A percentile compares a stretch with the other conserved stretches of the same genome.
phyloP scores from a whole-genome alignment of 345 rosid genomes.

The Eucalyptus tenuipes region DNA sequence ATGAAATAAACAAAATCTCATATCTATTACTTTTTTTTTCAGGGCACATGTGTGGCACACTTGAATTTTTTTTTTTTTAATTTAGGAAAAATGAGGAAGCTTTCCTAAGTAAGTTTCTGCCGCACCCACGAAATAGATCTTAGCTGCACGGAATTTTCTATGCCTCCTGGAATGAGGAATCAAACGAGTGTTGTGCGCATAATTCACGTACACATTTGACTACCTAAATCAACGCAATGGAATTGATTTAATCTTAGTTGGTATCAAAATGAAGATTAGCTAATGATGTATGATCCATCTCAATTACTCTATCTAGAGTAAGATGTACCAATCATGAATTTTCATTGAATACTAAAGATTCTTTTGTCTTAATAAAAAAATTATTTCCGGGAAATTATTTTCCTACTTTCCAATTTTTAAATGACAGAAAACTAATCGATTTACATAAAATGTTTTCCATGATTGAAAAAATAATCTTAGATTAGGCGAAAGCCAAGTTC shows the following conservation, averaged over 20 bases:
- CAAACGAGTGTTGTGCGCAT: not conserved
- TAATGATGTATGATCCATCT: not conserved
- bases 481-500: not conserved
- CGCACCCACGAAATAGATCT: not conserved
- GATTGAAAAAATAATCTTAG: not conserved
- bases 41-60: not conserved
- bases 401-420: not conserved
- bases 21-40: rapidly evolving
- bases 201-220: not conserved
- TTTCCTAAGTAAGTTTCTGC: not conserved
- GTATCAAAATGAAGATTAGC: not conserved
- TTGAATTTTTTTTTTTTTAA: not conserved
- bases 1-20: not conserved
- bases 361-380: not conserved
- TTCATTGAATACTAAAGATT: not conserved
- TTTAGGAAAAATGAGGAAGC: not conserved
- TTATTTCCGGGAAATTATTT: not conserved
- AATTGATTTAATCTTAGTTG: not conserved
- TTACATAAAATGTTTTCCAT: not conserved
- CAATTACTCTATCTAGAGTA: not conserved
- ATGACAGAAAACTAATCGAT: not conserved
- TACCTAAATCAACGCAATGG: not conserved
- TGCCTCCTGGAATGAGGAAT: not conserved
- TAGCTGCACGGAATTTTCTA: not conserved
- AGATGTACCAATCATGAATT: not conserved